Conservation (phyloP, 2,329 filamentous ascomycete genomes). For the Plenodomus biglobosus region DNA sequence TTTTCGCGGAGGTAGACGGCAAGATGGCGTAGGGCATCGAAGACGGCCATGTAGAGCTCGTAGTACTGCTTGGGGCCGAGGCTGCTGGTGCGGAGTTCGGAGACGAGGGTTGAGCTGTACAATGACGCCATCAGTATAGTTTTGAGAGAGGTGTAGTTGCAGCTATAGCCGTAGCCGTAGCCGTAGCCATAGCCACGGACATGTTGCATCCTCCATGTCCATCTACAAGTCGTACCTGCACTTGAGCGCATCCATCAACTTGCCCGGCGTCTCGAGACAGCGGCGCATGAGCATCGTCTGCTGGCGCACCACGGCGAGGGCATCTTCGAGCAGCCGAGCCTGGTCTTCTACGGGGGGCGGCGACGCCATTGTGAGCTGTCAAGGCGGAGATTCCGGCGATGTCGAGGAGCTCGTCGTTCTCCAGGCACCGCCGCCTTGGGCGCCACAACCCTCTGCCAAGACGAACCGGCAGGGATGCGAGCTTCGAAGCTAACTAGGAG, state of each 20-base stretch:
- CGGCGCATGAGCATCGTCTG: slow-evolving; percentile 97
- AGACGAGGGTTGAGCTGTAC: slow-evolving; percentile 88
- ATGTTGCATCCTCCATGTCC: no score
- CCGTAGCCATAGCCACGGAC: no score
- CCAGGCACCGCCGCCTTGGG: slow-evolving; percentile 24
- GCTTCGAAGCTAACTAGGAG: slow-evolving; percentile 16
- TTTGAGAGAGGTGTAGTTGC: no score
- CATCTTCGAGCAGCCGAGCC: slow-evolving; percentile 95
- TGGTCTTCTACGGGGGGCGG: slow-evolving; percentile 57
- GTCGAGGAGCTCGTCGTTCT: slow-evolving; percentile 30
- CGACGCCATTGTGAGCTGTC: slow-evolving; percentile 46
- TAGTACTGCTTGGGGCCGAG: slow-evolving; percentile 99
- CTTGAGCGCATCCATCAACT: slow-evolving; percentile 99
- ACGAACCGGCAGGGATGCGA: slow-evolving; percentile 25
- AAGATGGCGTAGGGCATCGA: slow-evolving; percentile 94
- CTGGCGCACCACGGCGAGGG: slow-evolving; percentile 91
- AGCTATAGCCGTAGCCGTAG: no score
- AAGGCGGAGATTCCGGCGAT: slow-evolving; percentile 29
- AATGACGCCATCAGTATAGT: slow-evolving; percentile 8
- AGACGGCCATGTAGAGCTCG: slow-evolving; percentile 98
- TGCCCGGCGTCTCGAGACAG: slow-evolving; percentile 93
- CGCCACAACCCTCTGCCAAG: slow-evolving; percentile 29
- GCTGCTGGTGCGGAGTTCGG: slow-evolving; percentile 95
- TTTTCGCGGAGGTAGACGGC: slow-evolving; percentile 96
- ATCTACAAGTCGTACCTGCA: slow-evolving; percentile 71